Evolutionary conservation across 140 eudicot genomes (phyloP).

Genomic region (Cichorium intybus): DNA sequence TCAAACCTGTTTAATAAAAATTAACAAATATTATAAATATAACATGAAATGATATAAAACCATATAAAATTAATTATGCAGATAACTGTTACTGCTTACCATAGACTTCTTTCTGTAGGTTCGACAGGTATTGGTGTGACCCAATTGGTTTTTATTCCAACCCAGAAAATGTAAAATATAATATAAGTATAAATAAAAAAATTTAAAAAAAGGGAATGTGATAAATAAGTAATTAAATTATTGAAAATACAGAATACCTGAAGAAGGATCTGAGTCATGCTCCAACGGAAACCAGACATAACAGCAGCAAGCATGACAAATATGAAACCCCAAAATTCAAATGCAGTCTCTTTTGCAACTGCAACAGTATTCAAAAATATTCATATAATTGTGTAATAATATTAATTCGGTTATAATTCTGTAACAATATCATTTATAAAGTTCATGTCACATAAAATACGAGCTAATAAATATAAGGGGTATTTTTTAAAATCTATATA

Average conservation of each 20-base stretch:
- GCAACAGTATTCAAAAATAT: conserved; percentile 4
- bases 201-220: neutral
- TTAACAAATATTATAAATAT: conserved; percentile 4
- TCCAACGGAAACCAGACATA: conserved; percentile 98
- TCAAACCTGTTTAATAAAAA: conserved; percentile 52
- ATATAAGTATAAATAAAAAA: conserved; percentile 13
- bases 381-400: too few relatives aligned
- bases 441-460: too few relatives aligned
- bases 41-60: too few relatives aligned
- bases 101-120: conserved; percentile 74
- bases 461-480: too few relatives aligned
- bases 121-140: conserved; percentile 30
- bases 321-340: conserved; percentile 89
- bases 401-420: too few relatives aligned
- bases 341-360: conserved; percentile 94
- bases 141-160: conserved; percentile 21
- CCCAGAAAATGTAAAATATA: conserved; percentile 21
- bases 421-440: too few relatives aligned
- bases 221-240: neutral
- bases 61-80: neutral
- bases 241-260: conserved; percentile 52
- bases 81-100: conserved; percentile 57
- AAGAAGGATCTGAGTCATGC: conserved; percentile 96
- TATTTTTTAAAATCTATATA: too few relatives aligned
- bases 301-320: conserved; percentile 99